Evolutionary conservation across 129 eudicot species (phyloP), one percentile per base, ranked within the genome.

Genomic region (Tanacetum coccineum): DNA sequence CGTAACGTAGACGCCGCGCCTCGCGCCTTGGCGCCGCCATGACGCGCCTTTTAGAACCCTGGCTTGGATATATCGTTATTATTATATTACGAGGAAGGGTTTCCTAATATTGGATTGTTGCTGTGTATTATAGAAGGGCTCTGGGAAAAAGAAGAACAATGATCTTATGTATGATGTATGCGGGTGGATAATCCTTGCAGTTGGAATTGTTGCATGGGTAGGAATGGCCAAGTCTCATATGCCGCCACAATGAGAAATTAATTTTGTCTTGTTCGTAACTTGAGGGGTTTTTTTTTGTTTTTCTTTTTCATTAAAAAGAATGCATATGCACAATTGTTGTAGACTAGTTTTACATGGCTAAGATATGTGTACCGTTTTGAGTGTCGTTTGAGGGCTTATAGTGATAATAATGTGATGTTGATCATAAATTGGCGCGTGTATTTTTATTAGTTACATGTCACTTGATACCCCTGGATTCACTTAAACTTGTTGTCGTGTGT

Each of bases 171-270:
- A 82, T 26, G 87, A 82, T 57, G 72, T 85, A 56, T 61, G 67
- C 22, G 91, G 91, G 57, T 85, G 91, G 91, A 66, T 85, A 47
- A 73, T 79, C 39, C 91, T 85, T 25, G 79, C 79, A 10, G 83
- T 71, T 51, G 87, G 87, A 50, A 47, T 85, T 40, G 70, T 82
- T 32, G 70, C 77, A 18, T 82, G 81, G 85, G 53, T 82, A 13
- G 83, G 81, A 40, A 82, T 79, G 80, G 76, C 87, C 45, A 82
- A 77, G 62, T 75, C 83, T 70, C 61, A 82, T 25, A 61, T 73
- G 26, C 87, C 84, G 25, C 87, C 84, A 50, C 79, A 57, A 70
- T 84, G 65, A 81, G 69, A 59, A 52, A 22, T 13, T 21, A 3
- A 49, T 62, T 52, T 53, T 25, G 47, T 53, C 22, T 11, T 21